phyloP scores from a whole-genome alignment of 2,329 filamentous ascomycete species.

The Thielaviopsis populi region DNA sequence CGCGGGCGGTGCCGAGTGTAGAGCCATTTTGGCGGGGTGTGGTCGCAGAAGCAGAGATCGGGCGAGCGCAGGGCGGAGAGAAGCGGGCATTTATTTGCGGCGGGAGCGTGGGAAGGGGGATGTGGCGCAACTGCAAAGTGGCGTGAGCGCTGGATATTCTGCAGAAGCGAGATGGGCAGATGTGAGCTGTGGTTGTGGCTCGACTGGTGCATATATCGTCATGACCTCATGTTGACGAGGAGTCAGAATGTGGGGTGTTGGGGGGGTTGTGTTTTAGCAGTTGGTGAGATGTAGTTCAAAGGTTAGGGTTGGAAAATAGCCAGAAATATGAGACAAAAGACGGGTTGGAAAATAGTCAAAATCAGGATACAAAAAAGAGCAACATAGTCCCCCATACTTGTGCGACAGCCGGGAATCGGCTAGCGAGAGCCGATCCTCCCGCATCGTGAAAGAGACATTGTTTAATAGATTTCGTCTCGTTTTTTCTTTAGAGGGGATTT shows the following conservation, averaged over 20 bases:
- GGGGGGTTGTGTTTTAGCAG: neutral
- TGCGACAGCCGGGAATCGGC: neutral
- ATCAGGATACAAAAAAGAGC: neutral
- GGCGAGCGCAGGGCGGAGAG: neutral
- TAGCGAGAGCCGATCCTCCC: constrained; percentile 3
- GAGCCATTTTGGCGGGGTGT: constrained; percentile 15
- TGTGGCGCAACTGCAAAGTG: neutral
- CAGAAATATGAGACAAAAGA: neutral
- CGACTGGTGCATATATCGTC: neutral
- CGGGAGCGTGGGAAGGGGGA: neutral
- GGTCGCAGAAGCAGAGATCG: neutral
- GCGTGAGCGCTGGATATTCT: neutral
- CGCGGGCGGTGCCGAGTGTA: constrained; percentile 12
- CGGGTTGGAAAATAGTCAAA: neutral
- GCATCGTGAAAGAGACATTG: constrained; percentile 4
- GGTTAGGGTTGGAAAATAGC: neutral
- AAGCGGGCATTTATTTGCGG: neutral
- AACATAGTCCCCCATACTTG: neutral
- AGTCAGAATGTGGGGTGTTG: neutral
- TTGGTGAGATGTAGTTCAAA: too few relatives aligned
- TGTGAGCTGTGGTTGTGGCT: neutral
- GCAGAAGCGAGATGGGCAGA: neutral
- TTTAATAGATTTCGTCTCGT: neutral
- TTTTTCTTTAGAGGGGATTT: neutral
- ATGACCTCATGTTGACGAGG: neutral